Evolutionary conservation across 331 rosid species (phyloP).

Genomic region (Rhamnella rubrinervis): DNA sequence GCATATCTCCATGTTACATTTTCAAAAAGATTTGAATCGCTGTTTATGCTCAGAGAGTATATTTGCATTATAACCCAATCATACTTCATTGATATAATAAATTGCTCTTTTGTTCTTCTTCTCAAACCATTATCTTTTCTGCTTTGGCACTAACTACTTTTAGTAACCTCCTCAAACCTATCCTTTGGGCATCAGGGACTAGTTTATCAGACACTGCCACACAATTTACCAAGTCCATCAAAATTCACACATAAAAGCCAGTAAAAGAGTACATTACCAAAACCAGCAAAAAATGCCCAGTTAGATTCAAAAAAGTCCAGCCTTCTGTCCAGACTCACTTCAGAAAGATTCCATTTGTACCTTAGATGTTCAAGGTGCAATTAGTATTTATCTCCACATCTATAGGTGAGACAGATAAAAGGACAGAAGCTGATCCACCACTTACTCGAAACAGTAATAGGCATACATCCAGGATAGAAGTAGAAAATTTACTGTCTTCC

Average conservation of each 20-base stretch:
- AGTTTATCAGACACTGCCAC: not conserved
- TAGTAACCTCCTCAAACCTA: not conserved
- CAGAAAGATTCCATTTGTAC: conserved; percentile 92
- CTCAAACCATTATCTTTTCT: not conserved
- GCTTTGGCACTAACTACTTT: not conserved
- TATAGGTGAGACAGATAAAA: conserved; percentile 22
- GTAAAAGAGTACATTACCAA: conserved; percentile 49
- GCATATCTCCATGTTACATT: not conserved
- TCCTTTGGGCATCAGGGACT: not conserved
- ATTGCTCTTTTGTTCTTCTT: not conserved
- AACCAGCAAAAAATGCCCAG: conserved; percentile 96
- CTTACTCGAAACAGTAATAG: conserved; percentile 95
- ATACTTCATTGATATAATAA: not conserved
- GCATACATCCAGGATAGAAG: conserved; percentile 98
- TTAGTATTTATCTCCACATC: conserved; percentile 14
- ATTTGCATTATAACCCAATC: not conserved
- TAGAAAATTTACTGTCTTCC: conserved; percentile 72
- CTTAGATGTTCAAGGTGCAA: conserved; percentile 36
- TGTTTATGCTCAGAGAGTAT: not conserved
- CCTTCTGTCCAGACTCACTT: conserved; percentile 74
- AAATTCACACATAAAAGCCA: not conserved
- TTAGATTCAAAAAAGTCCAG: conserved; percentile 79
- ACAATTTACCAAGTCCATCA: not conserved
- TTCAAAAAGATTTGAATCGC: not conserved
- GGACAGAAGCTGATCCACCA: conserved; percentile 24